Evolutionary conservation across 176 grass and related monocot genomes (phyloP).

Genomic region (Carex myosuroides): DNA sequence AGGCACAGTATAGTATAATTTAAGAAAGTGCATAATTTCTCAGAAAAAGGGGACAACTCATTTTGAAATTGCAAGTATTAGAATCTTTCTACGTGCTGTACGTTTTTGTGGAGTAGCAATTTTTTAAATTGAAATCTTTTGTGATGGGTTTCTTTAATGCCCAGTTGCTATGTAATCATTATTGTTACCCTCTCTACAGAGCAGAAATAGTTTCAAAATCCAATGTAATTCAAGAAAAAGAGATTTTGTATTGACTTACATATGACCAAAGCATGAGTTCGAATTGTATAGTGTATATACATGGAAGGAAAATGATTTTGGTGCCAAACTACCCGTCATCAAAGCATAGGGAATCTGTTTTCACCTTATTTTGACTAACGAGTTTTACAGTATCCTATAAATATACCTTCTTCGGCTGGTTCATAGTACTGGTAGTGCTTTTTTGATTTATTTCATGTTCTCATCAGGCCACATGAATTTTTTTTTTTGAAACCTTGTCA

Average conservation of each 20-base stretch:
- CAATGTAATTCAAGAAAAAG: not conserved
- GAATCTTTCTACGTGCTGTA: not conserved
- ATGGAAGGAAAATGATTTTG: not conserved
- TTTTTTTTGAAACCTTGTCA: too few relatives aligned
- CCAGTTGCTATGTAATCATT: not conserved
- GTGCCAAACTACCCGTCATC: not conserved
- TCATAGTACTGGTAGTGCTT: not conserved
- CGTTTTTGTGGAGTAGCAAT: not conserved
- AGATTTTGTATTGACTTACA: not conserved
- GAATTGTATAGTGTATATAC: not conserved
- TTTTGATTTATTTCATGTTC: not conserved
- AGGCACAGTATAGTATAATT: not conserved
- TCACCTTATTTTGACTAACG: not conserved
- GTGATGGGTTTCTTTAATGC: not conserved
- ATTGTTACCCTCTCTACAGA: not conserved
- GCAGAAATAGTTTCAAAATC: not conserved
- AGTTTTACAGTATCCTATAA: not conserved
- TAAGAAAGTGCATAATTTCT: not conserved
- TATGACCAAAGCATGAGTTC: not conserved
- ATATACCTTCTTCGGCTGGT: not conserved
- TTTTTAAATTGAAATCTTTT: not conserved
- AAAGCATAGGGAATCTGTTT: not conserved
- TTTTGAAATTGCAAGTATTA: not conserved
- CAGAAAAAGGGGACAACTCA: not conserved
- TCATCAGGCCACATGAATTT: not conserved